Percentiles rank a stretch among this genome's conserved stretches.
phyloP scores from a whole-genome alignment of 768 basidiomycete species.

The Xerocomus spinulosus region DNA sequence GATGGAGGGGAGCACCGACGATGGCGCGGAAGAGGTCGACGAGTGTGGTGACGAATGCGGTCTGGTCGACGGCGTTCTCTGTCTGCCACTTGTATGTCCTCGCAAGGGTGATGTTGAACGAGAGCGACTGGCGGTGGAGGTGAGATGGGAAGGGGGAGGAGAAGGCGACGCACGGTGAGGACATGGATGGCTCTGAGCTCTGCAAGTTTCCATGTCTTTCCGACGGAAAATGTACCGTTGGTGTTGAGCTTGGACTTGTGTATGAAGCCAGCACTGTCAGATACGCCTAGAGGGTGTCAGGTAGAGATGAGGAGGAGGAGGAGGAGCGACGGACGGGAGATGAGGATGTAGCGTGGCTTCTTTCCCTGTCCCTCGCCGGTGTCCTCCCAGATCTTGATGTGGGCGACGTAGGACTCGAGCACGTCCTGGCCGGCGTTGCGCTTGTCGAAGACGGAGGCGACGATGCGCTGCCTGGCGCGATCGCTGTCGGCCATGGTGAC shows the following conservation, averaged over 20 bases:
- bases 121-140: conserved; percentile 42
- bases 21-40: conserved; percentile 57
- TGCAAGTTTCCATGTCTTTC: conserved; percentile 89
- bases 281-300: conserved; percentile 47
- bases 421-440: conserved; percentile 58
- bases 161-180: conserved; percentile 50
- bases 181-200: conserved; percentile 83
- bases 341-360: conserved; percentile 87
- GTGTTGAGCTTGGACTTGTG: conserved; percentile 97
- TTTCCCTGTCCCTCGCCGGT: conserved; percentile 62
- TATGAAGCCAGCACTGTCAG: conserved; percentile 62
- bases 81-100: conserved; percentile 90
- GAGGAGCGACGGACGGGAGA: conserved; percentile 68
- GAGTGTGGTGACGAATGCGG: conserved; percentile 61
- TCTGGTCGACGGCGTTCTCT: conserved; percentile 69
- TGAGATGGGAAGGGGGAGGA: conserved; percentile 14
- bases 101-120: conserved; percentile 82
- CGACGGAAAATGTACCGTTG: conserved; percentile 92
- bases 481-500: conserved; percentile 38
- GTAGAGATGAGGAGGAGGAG: conserved; percentile 5
- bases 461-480: conserved; percentile 65
- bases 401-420: conserved; percentile 80
- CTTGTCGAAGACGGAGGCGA: conserved; percentile 77
- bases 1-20: conserved; percentile 45
- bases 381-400: conserved; percentile 94